Evolutionary conservation across 2,329 filamentous ascomycete species (phyloP).

Genomic region (Botrytis aclada): DNA sequence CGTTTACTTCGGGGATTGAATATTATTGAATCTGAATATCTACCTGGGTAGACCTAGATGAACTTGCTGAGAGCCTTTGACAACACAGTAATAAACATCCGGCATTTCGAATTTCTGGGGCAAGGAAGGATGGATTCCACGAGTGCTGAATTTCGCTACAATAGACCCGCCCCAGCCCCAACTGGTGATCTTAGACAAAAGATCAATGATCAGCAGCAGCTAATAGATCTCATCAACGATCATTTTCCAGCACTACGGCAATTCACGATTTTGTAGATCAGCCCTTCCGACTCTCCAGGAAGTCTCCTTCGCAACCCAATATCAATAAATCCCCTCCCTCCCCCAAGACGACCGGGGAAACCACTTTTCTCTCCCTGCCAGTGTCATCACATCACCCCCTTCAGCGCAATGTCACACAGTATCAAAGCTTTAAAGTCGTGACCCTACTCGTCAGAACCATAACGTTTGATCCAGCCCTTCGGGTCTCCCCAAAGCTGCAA

Average conservation of each 20-base stretch:
- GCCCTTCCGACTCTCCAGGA: background rate
- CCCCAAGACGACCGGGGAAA: background rate
- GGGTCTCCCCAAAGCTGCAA: conserved; percentile 11
- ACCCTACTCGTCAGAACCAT: conserved; percentile 3
- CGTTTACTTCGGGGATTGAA: background rate
- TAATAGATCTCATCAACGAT: conserved; percentile 5
- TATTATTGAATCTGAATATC: background rate
- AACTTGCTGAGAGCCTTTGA: background rate
- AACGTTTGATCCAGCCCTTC: conserved; percentile 18
- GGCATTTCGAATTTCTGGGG: background rate
- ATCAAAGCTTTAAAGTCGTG: background rate
- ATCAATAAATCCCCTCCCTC: conserved; percentile 6
- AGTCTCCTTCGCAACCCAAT: background rate
- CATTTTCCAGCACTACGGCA: background rate
- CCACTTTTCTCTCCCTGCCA: background rate
- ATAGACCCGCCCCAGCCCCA: background rate
- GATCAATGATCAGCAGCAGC: background rate
- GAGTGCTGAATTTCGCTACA: background rate
- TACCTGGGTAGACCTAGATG: background rate
- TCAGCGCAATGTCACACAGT: background rate
- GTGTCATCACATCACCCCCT: background rate
- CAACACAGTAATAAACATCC: background rate
- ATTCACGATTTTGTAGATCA: conserved; percentile 7
- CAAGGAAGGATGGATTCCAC: background rate
- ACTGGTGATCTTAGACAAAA: conserved; percentile 7